Evolutionary conservation across 306 rosid species (phyloP).

Genomic region (Parietaria judaica): DNA sequence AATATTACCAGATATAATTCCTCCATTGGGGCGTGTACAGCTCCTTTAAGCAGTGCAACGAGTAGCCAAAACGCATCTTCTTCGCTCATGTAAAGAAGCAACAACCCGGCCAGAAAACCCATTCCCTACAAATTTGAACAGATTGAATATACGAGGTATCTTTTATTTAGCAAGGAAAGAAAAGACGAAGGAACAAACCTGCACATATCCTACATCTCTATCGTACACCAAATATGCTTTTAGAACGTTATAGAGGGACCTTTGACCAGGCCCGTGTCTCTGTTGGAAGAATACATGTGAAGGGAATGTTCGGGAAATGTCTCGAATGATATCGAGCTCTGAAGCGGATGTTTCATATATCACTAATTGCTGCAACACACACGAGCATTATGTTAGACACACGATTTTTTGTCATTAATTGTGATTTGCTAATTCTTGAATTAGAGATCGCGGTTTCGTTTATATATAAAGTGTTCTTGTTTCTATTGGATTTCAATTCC

Average conservation of each 20-base stretch:
- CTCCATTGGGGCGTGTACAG: conserved; percentile 98
- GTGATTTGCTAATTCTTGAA: too few relatives aligned
- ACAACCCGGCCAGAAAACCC: conserved; percentile 93
- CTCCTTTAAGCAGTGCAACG: conserved; percentile 96
- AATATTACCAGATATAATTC: conserved; percentile 86
- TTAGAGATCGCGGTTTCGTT: too few relatives aligned
- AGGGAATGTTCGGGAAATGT: conserved; percentile 94
- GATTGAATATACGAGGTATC: conserved; percentile 13
- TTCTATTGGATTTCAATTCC: too few relatives aligned
- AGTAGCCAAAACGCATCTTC: conserved; percentile 97
- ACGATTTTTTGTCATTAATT: too few relatives aligned
- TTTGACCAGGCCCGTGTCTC: conserved; percentile 98
- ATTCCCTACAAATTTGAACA: conserved; percentile 76
- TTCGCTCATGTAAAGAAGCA: conserved; percentile 98
- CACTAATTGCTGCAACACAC: conserved; percentile 79
- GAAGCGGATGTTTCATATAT: conserved; percentile 94
- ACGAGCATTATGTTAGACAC: not conserved
- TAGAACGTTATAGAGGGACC: conserved; percentile 92
- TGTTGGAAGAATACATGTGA: conserved; percentile 97
- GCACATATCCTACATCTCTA: conserved; percentile 97
- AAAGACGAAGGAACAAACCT: conserved; percentile 43
- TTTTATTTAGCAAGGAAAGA: conserved; percentile 11
- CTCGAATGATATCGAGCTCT: conserved; percentile 93
- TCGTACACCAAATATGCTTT: conserved; percentile 96
- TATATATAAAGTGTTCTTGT: too few relatives aligned